Conservation (phyloP, 768 basidiomycete species). For the Scleroderma bovista region DNA sequence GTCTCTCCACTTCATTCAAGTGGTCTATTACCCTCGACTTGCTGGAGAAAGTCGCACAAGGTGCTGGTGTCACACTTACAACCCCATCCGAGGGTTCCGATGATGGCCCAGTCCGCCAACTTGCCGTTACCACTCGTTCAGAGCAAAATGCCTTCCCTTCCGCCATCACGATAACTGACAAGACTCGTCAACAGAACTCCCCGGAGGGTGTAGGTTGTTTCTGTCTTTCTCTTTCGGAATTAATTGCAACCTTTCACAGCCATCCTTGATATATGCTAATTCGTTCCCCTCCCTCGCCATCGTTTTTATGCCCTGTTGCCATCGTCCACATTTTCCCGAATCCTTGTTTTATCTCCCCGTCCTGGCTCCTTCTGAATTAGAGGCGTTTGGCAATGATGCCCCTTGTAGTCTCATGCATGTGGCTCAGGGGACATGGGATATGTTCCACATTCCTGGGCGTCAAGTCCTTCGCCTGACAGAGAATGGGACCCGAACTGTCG, state of each 20-base stretch:
- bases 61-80: slow-evolving; percentile 27
- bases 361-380: slow-evolving; percentile 26
- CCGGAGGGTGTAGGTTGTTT: slow-evolving; percentile 25
- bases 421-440: slow-evolving; percentile 35
- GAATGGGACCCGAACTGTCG: slow-evolving; percentile 31
- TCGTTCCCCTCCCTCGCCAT: slow-evolving; percentile 59
- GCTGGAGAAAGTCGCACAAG: slow-evolving; percentile 47
- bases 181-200: slow-evolving; percentile 16
- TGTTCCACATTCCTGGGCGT: slow-evolving; percentile 35
- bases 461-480: slow-evolving; percentile 37
- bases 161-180: slow-evolving; percentile 36
- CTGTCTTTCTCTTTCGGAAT: slow-evolving; percentile 13
- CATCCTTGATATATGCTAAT: slow-evolving; percentile 32
- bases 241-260: slow-evolving; percentile 33
- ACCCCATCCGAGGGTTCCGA: slow-evolving; percentile 16
- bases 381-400: slow-evolving; percentile 26
- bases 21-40: slow-evolving; percentile 57
- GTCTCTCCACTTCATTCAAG: slow-evolving; percentile 51
- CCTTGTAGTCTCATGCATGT: slow-evolving; percentile 18
- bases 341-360: slow-evolving; percentile 59
- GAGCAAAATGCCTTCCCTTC: slow-evolving; percentile 24
- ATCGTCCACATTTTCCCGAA: slow-evolving; percentile 29
- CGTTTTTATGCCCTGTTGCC: slow-evolving; percentile 57
- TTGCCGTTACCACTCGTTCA: slow-evolving; percentile 24
- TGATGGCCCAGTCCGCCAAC: slow-evolving; percentile 16